Percentiles rank a stretch among this genome's conserved stretches.
Conservation (phyloP, 768 basidiomycete genomes). For the Amyloporia xantha region DNA sequence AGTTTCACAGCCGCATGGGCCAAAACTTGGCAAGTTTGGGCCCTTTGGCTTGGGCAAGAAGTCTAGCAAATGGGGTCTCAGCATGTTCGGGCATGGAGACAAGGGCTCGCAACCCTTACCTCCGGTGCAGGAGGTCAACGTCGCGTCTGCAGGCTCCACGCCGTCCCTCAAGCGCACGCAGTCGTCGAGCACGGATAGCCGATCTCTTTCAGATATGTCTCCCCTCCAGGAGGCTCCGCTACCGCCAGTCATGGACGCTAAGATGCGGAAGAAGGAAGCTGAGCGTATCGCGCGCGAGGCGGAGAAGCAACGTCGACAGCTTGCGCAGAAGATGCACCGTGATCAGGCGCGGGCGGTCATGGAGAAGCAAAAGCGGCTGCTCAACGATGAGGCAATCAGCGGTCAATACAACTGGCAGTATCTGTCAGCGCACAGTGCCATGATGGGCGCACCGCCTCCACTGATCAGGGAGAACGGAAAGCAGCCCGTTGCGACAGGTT, state of each 20-base stretch:
- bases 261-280: conserved; percentile 78
- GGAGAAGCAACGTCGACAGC: conserved; percentile 75
- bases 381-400: conserved; percentile 38
- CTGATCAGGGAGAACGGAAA: conserved; percentile 27
- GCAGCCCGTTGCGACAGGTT: conserved; percentile 47
- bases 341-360: conserved; percentile 92
- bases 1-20: conserved; percentile 34
- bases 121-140: conserved; percentile 66
- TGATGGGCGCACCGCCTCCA: conserved; percentile 35
- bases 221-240: conserved; percentile 29
- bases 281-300: conserved; percentile 73
- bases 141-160: conserved; percentile 43
- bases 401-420: conserved; percentile 40
- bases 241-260: conserved; percentile 45
- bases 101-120: conserved; percentile 50
- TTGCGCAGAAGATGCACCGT: conserved; percentile 65
- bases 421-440: conserved; percentile 8
- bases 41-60: conserved; percentile 65
- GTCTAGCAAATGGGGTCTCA: conserved; percentile 55
- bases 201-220: conserved; percentile 52
- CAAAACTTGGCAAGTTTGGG: conserved; percentile 53
- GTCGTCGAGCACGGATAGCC: conserved; percentile 70
- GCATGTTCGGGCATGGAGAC: conserved; percentile 67
- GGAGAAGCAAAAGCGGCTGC: conserved; percentile 78
- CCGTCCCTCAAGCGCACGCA: conserved; percentile 74